Base-by-base conservation (phyloP, 768 basidiomycete species). In the Suillus discolor region DNA sequence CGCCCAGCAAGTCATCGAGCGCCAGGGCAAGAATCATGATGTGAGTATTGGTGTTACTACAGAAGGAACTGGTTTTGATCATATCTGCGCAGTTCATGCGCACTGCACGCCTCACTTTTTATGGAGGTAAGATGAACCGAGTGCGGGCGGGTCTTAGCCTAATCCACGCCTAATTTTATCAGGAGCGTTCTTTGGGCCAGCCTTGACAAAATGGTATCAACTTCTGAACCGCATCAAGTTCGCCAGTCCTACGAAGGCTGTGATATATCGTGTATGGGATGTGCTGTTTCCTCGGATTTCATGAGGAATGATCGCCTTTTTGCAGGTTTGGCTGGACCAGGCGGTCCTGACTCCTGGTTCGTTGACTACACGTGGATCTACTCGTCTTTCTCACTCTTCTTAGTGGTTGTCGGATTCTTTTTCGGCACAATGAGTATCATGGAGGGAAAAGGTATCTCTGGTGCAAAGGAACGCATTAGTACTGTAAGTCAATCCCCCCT, bases 1-100 rank as follows among this genome's bases (percentile, higher is more conserved):
- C 51, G 95, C 95, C 0, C 95, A 97, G 77, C 96, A 97, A 76
- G 84, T 79, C 1, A 84, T 96, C 23, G 96, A 96, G 73, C 81
- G 81, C 71, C 85, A 81, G 68, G 92, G 93, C 7, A 80, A 72
- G 62, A 75, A 88, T 3, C 94, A 97, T 72, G 94, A 97, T 69
- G 91, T 92, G 68, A 69, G 87, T 81, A 38, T 64, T 42, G 12
- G 13, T 4, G 2, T 20, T 3, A 2, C 18, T 66, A 36, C 23
- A 31, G 34, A 42, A 67, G 18, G n/a, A 20, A 62, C 57, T 62
- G 18, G 59, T 31, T 51, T 62, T 31, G 16, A 42, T 60, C 41
- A 25, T 28, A 60, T 61, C n/a, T 34, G 53, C 39, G 8, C 62
- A 90, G 88, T 81, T 86, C 70, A 74, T 79, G 62, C 81, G 89